These are phyloP conservation scores for Lojkania enalia DNA, from an alignment of 2,329 filamentous ascomycete genomes.

Conservation along the genomic window DNA sequence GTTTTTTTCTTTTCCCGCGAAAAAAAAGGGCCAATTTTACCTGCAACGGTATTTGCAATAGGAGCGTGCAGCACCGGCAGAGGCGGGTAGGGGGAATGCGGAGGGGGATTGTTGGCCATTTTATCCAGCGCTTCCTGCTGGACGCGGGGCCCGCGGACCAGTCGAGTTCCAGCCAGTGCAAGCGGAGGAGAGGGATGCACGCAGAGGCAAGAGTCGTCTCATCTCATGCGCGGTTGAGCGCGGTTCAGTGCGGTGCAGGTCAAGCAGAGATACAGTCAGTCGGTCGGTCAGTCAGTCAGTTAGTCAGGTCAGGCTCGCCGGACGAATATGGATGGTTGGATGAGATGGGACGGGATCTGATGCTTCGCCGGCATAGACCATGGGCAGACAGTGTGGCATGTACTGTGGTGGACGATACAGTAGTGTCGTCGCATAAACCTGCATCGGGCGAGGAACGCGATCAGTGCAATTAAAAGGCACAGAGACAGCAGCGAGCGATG, in stretches of 20 bases:
- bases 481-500: constrained; percentile 6
- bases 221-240: too few relatives aligned
- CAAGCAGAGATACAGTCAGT: too few relatives aligned
- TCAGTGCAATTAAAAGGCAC: constrained; percentile 11
- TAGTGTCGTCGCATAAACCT: constrained; percentile 3
- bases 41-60: constrained; percentile 17
- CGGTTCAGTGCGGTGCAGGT: too few relatives aligned
- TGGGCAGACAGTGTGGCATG: background rate
- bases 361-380: background rate
- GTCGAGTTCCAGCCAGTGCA: background rate
- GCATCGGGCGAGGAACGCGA: constrained; percentile 7
- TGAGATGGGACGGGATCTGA: too few relatives aligned
- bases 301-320: too few relatives aligned
- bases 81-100: background rate
- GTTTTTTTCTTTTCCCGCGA: too few relatives aligned
- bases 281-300: too few relatives aligned
- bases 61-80: constrained; percentile 3
- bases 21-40: constrained; percentile 16
- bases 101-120: constrained; percentile 3
- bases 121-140: constrained; percentile 16
- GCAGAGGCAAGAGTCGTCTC: constrained; percentile 1
- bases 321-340: too few relatives aligned
- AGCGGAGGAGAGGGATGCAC: background rate
- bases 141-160: constrained; percentile 3
- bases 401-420: background rate